Evolutionary conservation across 257 asterid genomes (phyloP), one percentile per base, ranked within the genome.

Genomic region (Primulina eburnea): DNA sequence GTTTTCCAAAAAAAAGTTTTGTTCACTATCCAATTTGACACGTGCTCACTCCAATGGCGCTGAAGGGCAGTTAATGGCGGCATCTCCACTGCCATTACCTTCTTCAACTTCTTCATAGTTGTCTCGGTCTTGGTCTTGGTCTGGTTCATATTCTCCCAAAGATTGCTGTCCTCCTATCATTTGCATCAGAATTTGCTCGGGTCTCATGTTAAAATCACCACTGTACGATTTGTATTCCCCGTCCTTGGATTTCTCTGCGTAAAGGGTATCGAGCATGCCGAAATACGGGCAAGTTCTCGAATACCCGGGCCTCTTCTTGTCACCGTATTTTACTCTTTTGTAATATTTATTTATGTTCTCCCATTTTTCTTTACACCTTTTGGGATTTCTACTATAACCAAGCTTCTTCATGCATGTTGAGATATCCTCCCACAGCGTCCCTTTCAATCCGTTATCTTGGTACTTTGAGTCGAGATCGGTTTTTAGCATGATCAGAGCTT

Each of bases 341-440:
- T 83, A 90, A 68, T 90, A 90, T 81, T 90, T 90, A 68, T 90
- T 90, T 69, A 90, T 90, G 50, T 90, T 90, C 80, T 90, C 97
- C 97, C 97, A 90, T 78, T 90, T 90, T 55, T 90, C 97, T 75
- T 88, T 90, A 52, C 97, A 90, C 82, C 95, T 84, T 84, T 88
- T 90, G 11, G 92, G 87, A 73, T 58, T 88, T 70, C 91, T 82
- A 60, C 83, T 78, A 26, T 82, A 88, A 50, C 97, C 97, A 71
- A 82, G 72, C 78, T 82, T 82, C 82, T 82, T 84, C 97, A 90
- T 90, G 38, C 81, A 81, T 30, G 81, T 32, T 1, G 97, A 90
- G 18, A 90, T 81, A 67, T 83, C 91, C 76, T 88, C 95, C 97
- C 97, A 90, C 35, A 86, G 38, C 4, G 91, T 86, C 57, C 89